Base-by-base conservation (phyloP, 176 grass and related monocot species). In the Triticum turgidum region DNA sequence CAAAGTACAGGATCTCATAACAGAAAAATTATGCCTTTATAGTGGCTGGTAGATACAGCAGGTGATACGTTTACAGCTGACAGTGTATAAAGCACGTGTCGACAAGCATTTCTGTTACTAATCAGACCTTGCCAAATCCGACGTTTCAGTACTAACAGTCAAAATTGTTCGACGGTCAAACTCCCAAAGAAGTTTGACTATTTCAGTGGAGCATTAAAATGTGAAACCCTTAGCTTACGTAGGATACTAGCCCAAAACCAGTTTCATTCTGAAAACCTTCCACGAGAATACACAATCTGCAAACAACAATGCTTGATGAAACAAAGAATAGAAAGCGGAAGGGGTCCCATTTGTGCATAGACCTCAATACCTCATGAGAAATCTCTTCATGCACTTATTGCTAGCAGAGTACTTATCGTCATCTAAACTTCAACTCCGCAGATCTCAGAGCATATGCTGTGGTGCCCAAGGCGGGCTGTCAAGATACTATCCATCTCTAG, bases 61-160 rank as follows among this genome's bases (percentile, higher is more conserved):
- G 73, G 73, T 76, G 69, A 73, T 52, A 76, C 4, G 1, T 52
- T 76, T 51, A 15, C 3, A 9, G 41, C 71, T 74, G 71, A 74
- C 51, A 22, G 32, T 9, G 38, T 51, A 22, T 51, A 77, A 83
- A 85, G 61, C 25, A 51, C 25, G 59, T 76, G 18, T 51, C 17
- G 14, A 65, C 71, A 51, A 76, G 71, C 27, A 65, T 44, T 25
- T 84, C 41, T 1, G 24, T 51, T 18, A 10, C 9, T 76, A 76
- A 82, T 14, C 56, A 64, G 42, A 76, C 58, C 25, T 84, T 84
- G 58, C 70, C 18, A 24, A 84, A 65, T 84, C 71, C 2, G 2
- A 35, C 24, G 7, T 49, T 65, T 20, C 39, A 20, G 17, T 47
- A 24, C 39, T 25, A 76, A 29, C 32, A 4, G 14, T 11, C n/a